Evolutionary conservation across 164 flowering plant species (phyloP).

Genomic region (Annona squamosa): DNA sequence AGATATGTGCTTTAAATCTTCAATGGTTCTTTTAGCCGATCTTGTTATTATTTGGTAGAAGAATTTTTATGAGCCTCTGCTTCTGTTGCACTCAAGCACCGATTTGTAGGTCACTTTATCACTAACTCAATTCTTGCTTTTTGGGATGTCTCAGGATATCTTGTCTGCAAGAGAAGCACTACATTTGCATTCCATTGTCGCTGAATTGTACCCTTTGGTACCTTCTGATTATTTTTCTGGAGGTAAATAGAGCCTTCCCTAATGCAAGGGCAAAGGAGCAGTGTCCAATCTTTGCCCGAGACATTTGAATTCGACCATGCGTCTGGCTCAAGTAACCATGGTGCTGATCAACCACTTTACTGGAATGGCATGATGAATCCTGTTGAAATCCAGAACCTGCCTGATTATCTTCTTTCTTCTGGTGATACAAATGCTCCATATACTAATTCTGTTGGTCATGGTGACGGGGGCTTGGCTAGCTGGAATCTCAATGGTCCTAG

Average conservation of each 20-base stretch:
- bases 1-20: background rate
- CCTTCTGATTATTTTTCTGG: background rate
- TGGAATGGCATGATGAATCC: conserved; percentile 44
- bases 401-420: conserved; percentile 30
- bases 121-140: background rate
- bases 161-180: background rate
- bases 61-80: background rate
- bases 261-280: conserved; percentile 64
- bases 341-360: conserved; percentile 33
- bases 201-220: background rate
- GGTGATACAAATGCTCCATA: conserved; percentile 24
- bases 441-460: conserved; percentile 23
- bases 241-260: background rate
- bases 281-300: conserved; percentile 38
- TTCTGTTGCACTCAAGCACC: background rate
- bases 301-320: conserved; percentile 50
- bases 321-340: conserved; percentile 33
- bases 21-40: too few species aligned
- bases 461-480: conserved; percentile 28
- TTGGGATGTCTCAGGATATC: background rate
- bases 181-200: background rate
- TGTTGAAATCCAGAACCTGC: conserved; percentile 24
- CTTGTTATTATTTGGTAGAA: background rate
- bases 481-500: conserved; percentile 57
- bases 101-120: background rate